Evolutionary conservation across 139 green algal genomes (phyloP).

Genomic region (Micractinium conductrix): DNA sequence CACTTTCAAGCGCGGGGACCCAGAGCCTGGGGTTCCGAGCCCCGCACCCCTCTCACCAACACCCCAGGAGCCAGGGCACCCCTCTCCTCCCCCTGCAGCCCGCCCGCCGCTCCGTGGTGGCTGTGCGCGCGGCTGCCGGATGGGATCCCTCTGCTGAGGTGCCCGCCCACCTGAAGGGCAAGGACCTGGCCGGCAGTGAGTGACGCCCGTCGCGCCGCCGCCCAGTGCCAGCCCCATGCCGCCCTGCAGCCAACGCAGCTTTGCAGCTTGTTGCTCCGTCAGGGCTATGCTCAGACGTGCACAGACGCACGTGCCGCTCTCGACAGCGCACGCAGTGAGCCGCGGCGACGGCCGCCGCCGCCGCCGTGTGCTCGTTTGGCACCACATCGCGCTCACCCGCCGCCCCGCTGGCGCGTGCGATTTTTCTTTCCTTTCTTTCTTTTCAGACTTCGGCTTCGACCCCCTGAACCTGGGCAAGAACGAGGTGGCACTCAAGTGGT

Average conservation of each 20-base stretch:
- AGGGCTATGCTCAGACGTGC: no score
- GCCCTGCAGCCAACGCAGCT: no score
- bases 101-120: constrained; percentile 31
- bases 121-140: constrained; percentile 27
- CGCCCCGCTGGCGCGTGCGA: background rate
- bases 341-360: no score
- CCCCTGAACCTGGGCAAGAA: constrained; percentile 51
- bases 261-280: no score
- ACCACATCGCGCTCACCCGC: background rate
- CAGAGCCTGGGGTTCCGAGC: constrained; percentile 1
- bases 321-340: no score
- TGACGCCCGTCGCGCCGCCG: no score
- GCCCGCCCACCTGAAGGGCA: constrained; percentile 37
- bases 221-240: no score
- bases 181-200: constrained; percentile 36
- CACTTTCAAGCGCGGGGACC: no score
- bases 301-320: no score
- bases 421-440: background rate
- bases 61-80: background rate
- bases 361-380: no score
- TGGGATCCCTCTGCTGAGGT: constrained; percentile 28
- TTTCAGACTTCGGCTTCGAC: constrained; percentile 64
- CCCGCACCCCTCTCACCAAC: background rate
- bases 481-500: constrained; percentile 52
- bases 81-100: constrained; percentile 8